Evolutionary conservation across 2,329 filamentous ascomycete species (phyloP).

Genomic region (Chrysoporthe deuterocubensis): DNA sequence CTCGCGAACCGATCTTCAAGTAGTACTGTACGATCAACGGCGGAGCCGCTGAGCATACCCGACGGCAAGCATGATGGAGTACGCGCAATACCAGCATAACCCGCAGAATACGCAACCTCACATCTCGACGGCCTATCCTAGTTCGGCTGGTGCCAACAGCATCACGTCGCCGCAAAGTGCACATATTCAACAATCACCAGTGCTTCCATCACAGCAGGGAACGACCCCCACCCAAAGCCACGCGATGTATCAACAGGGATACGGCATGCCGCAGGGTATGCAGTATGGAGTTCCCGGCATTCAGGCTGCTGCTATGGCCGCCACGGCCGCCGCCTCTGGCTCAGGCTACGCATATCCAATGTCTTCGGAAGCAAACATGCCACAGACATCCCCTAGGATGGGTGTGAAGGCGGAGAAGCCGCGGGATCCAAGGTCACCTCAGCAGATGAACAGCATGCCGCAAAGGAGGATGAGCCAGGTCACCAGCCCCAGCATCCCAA

Average conservation of each 20-base stretch:
- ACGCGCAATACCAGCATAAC: constrained; percentile 73
- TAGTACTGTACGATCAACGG: not conserved
- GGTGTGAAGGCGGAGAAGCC: constrained; percentile 69
- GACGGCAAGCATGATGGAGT: constrained; percentile 68
- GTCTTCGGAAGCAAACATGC: constrained; percentile 69
- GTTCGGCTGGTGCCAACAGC: constrained; percentile 56
- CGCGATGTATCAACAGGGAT: constrained; percentile 81
- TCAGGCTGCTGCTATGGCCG: constrained; percentile 89
- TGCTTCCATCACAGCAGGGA: constrained; percentile 78
- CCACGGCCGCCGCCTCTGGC: constrained; percentile 88
- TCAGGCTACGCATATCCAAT: constrained; percentile 72
- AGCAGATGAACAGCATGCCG: constrained; percentile 67
- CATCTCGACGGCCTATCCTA: constrained; percentile 65
- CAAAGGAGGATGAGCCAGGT: constrained; percentile 76
- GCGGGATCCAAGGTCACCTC: constrained; percentile 76
- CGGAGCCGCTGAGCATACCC: not conserved
- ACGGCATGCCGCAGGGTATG: constrained; percentile 74
- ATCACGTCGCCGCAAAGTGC: constrained; percentile 77
- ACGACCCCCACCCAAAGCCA: constrained; percentile 66
- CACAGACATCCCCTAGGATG: constrained; percentile 78
- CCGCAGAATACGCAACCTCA: constrained; percentile 65
- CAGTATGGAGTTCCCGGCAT: constrained; percentile 83
- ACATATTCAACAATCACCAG: constrained; percentile 74
- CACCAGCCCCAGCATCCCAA: constrained; percentile 74
- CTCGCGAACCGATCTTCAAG: not conserved